Conservation (phyloP, 2,329 filamentous ascomycete species). For the Didymellaceae sp. region DNA sequence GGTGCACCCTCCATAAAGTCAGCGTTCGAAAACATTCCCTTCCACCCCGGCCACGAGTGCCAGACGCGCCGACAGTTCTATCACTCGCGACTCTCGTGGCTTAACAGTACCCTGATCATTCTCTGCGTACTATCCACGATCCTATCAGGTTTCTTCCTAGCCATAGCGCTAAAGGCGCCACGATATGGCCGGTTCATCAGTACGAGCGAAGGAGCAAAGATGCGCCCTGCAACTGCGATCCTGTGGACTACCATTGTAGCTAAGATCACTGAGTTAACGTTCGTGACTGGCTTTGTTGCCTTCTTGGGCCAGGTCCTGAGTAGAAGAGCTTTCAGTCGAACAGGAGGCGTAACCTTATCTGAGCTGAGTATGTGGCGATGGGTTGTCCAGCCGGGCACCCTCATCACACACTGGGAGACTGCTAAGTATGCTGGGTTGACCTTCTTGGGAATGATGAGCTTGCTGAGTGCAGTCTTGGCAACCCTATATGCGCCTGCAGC, state of each 20-base stretch:
- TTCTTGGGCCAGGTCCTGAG: slow-evolving; percentile 77
- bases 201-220: slow-evolving; percentile 53
- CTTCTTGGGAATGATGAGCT: slow-evolving; percentile 67
- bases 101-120: slow-evolving; percentile 51
- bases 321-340: slow-evolving; percentile 65
- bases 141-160: slow-evolving; percentile 69
- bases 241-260: slow-evolving; percentile 72
- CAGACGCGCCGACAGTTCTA: slow-evolving; percentile 49
- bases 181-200: slow-evolving; percentile 65
- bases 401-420: slow-evolving; percentile 72
- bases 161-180: slow-evolving; percentile 66
- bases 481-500: slow-evolving; percentile 80
- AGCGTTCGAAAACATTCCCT: slow-evolving; percentile 43
- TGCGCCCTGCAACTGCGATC: slow-evolving; percentile 70
- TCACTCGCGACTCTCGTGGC: slow-evolving; percentile 52
- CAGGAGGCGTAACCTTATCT: slow-evolving; percentile 73
- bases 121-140: slow-evolving; percentile 68
- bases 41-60: slow-evolving; percentile 45
- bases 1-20: slow-evolving; percentile 43
- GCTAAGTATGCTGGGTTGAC: slow-evolving; percentile 69
- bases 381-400: slow-evolving; percentile 68
- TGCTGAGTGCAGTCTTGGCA: slow-evolving; percentile 69
- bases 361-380: slow-evolving; percentile 81
- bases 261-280: slow-evolving; percentile 78
- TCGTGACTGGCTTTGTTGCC: slow-evolving; percentile 77